Percentiles rank a stretch among this genome's conserved stretches.
Conservation (phyloP, 2,329 filamentous ascomycete genomes). For the Alternaria gaisen region DNA sequence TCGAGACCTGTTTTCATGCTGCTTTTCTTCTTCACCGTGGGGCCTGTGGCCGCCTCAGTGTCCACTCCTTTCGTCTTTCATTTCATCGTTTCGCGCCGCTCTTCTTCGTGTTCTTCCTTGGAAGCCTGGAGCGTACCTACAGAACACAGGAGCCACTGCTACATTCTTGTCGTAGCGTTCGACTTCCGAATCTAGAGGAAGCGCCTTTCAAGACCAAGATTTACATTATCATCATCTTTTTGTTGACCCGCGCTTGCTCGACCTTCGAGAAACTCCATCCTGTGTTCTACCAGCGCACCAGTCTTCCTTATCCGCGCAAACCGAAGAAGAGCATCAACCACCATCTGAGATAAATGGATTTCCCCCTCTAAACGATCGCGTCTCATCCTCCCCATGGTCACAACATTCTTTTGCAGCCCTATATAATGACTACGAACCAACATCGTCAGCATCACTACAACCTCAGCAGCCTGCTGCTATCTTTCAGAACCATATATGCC, state of each 20-base stretch:
- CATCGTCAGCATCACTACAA: no score
- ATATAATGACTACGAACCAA: no score
- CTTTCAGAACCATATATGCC: no score
- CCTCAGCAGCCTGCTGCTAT: no score
- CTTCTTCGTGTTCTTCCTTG: constrained; percentile 4
- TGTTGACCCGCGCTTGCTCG: no score
- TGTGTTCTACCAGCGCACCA: no score
- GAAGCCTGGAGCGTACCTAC: constrained; percentile 7
- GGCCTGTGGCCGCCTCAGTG: constrained; percentile 6
- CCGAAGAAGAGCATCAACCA: no score
- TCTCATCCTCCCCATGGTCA: no score
- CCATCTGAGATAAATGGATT: no score
- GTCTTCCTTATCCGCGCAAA: no score
- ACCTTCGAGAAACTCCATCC: no score
- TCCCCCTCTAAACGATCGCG: accelerated
- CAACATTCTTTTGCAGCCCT: no score
- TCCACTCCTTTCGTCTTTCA: constrained; percentile 4
- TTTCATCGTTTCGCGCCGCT: constrained; percentile 4
- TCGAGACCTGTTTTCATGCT: neutral
- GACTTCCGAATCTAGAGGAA: constrained; percentile 8
- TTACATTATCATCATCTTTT: neutral
- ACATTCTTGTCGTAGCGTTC: constrained; percentile 5
- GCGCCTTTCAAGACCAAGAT: constrained; percentile 5
- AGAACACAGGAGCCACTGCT: constrained; percentile 9
- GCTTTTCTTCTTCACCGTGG: constrained; percentile 15